These are phyloP conservation scores for Ligustrum vulgare DNA, from an alignment of 257 asterid species.

Conservation along the genomic window DNA sequence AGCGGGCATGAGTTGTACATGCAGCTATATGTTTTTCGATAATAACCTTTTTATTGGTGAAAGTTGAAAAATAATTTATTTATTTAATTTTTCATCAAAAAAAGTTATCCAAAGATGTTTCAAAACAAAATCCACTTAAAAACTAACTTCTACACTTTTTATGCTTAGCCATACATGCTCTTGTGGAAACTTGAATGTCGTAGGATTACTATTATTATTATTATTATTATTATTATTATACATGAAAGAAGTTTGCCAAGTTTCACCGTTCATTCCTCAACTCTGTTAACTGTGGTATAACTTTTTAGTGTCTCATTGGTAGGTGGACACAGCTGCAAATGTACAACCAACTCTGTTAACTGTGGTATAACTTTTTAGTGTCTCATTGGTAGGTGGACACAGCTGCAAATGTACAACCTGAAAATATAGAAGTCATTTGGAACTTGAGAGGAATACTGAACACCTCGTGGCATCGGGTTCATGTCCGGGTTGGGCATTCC, in stretches of 20 bases:
- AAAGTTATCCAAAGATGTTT: no score
- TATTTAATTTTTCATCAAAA: not conserved
- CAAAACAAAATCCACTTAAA: not conserved
- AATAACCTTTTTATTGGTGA: not conserved
- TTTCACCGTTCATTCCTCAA: not conserved
- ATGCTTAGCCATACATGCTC: not conserved
- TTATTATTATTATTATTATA: no score
- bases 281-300: not conserved
- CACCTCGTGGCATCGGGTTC: slow-evolving; percentile 96
- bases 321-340: slow-evolving; percentile 88
- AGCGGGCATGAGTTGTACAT: not conserved
- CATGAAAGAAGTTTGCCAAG: not conserved
- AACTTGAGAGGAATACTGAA: slow-evolving; percentile 92
- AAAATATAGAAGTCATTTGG: slow-evolving; percentile 79
- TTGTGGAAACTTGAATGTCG: not conserved
- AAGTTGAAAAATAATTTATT: not conserved
- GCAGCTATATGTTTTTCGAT: not conserved
- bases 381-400: slow-evolving; percentile 65
- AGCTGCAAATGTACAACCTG: slow-evolving; percentile 88
- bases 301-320: slow-evolving; percentile 20
- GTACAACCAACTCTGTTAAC: slow-evolving; percentile 54
- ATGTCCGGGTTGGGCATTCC: slow-evolving; percentile 71
- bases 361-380: not conserved
- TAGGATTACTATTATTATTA: no score
- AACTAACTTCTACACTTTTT: not conserved